Evolutionary conservation across 1,284 basidiomycete species (phyloP).

Genomic region (Retiboletus flavoniger): DNA sequence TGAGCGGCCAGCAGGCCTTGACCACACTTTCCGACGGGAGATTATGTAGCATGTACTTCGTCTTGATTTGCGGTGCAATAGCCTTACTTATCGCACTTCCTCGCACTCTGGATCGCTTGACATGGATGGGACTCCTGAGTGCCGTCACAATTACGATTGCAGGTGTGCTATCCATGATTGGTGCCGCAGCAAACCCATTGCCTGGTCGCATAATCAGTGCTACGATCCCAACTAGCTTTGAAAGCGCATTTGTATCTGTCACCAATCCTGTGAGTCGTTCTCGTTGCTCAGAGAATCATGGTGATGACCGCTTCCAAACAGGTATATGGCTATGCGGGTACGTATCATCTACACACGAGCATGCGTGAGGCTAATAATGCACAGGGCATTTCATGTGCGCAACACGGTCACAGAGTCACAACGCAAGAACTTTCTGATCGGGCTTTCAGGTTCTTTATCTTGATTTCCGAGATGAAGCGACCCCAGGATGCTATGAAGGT

Average conservation of each 20-base stretch:
- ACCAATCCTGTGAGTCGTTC: conserved; percentile 45
- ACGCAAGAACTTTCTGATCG: not conserved
- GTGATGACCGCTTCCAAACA: conserved; percentile 17
- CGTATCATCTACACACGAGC: conserved; percentile 6
- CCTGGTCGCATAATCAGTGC: conserved; percentile 38
- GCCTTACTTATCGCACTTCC: conserved; percentile 41
- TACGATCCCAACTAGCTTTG: conserved; percentile 44
- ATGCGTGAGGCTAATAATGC: not conserved
- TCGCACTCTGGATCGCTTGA: conserved; percentile 46
- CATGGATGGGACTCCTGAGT: conserved; percentile 47
- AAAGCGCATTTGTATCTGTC: conserved; percentile 51
- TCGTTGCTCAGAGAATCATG: not conserved
- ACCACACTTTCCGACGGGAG: conserved; percentile 41
- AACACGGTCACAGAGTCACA: not conserved
- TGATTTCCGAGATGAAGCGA: conserved; percentile 54
- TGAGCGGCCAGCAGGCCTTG: conserved; percentile 48
- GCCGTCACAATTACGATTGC: conserved; percentile 39
- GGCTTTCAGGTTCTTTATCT: conserved; percentile 37
- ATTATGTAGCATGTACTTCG: conserved; percentile 6
- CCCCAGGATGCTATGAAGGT: conserved; percentile 55
- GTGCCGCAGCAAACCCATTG: conserved; percentile 48
- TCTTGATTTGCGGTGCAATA: conserved; percentile 7
- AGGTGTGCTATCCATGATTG: conserved; percentile 50
- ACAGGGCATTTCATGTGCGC: conserved; percentile 54
- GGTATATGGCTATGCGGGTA: conserved; percentile 56